Base-by-base conservation (phyloP, 257 asterid species). In the Rubia yunnanensis region DNA sequence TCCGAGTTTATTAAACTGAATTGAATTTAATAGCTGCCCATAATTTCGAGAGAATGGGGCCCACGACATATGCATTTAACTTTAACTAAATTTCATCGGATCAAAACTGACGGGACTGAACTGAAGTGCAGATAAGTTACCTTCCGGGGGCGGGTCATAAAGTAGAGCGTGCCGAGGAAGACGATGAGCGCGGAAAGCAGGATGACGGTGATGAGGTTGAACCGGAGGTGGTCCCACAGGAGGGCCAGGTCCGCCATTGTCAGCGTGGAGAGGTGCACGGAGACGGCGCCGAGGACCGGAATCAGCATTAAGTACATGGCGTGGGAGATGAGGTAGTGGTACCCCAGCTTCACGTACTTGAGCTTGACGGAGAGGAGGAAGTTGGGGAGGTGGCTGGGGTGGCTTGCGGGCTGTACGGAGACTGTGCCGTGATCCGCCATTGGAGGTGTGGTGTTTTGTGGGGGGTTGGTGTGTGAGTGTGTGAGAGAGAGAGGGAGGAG, bases 331-430 rank as follows among this genome's bases (percentile, higher is more conserved):
- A 84, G 65, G 66, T 84, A 84, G 50, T 86, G 95, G 66, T 81
- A 85, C 0, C 95, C 95, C 1, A 85, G 88, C 56, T 87, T 85
- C 17, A 85, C 88, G 65, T 87, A 85, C 61, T 87, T 84, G 44
- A 84, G 87, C 67, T 68, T 62, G 6, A 84, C 84, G 1, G 91
- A 80, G 7, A 68, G 67, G 23, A 79, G 84, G 69, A 86, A 82
- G 68, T 84, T 83, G 1, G 95, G 95, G 68, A 86, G 85, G 8
- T 67, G 74, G 7, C 71, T 39, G 15, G 52, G 52, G 20, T 44
- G 14, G 7, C 20, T 65, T 5, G 50, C 50, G 15, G 73, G 10
- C 2, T 86, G 83, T 6, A 82, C 57, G 20, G 87, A 82, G 27
- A 84, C 70, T 68, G 44, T 77, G 8, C 48, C 63, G 1, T 57